Evolutionary conservation across 2,329 filamentous ascomycete species (phyloP), one percentile per base, ranked within the genome.

Genomic region (Cladobotryum mycophilum): DNA sequence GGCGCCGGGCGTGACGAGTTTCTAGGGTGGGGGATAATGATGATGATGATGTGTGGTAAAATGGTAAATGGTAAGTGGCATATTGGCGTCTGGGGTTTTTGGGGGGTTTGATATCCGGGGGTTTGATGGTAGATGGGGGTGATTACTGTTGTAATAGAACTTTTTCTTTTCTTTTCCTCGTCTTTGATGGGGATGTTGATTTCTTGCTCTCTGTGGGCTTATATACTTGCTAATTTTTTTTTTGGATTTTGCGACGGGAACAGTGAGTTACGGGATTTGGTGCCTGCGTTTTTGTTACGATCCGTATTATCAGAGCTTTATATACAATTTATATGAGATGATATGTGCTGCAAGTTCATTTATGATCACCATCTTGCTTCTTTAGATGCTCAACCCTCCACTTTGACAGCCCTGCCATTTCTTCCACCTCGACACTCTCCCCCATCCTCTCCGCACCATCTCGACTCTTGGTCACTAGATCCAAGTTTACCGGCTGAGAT

Each of bases 1-100:
- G 91, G 80, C 79, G 51, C 89, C 90, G 1, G 89, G 89, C 8
- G 74, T 87, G 45, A 74, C 75, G 53, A 79, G 59, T 53, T 67
- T 88, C 53, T 88, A 66, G 76, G 25, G 35, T 38, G 52, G 15
- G 49, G 30, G 14, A 17, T 17, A 14, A 18, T 37, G 17, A 47
- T 25, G 36, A 14, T 6, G 14, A 25, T 8, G 6, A 30, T 30
- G 9, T 30, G 9, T 30, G 25, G 20, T 20, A 20, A 20, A 20
- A 8, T 30, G 25, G 20, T 20, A 20, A 20, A 20, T 20, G 20
- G 20, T 20, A 20, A 20, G 5, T 20, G 20, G 20, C 20, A 20
- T 20, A 30, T 11, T 30, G 25, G 25, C 25, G 25, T 30, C 6
- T 30, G 25, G 25, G 25, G 25, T 11, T n/a, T 38, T 20, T 20